Percentiles rank a stretch among this genome's conserved stretches.
Evolutionary conservation across 305 asterid genomes (phyloP).

Genomic region (Fraxinus floribunda): DNA sequence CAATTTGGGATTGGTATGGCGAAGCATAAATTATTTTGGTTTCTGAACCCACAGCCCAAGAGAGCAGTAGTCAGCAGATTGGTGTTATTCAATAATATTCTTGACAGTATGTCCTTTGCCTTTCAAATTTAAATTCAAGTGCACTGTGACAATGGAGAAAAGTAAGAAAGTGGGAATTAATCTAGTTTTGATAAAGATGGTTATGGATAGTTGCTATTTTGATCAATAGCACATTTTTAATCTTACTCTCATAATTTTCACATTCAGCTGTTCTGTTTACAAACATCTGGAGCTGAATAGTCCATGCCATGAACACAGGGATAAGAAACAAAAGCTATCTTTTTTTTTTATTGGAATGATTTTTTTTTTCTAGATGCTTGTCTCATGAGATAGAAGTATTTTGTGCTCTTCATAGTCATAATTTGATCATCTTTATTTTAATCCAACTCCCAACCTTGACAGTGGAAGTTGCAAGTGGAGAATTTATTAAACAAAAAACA

Average conservation of each 20-base stretch:
- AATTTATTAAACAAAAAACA: background rate
- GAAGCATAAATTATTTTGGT: background rate
- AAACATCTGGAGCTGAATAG: background rate
- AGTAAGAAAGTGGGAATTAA: background rate
- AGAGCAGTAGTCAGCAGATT: background rate
- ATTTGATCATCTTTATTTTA: background rate
- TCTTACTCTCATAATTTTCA: conserved; percentile 6
- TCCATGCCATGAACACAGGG: background rate
- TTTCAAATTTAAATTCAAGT: conserved; percentile 10
- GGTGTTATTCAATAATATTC: conserved; percentile 24
- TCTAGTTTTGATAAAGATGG: conserved; percentile 6
- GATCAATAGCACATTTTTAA: background rate
- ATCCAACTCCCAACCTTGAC: background rate
- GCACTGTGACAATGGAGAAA: background rate
- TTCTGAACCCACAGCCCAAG: background rate
- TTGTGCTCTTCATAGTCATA: background rate
- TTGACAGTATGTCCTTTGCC: conserved; percentile 40
- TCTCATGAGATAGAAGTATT: background rate
- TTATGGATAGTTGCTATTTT: background rate
- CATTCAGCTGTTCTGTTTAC: background rate
- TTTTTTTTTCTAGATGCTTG: background rate
- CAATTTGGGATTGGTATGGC: background rate
- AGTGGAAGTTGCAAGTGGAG: background rate
- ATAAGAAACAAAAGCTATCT: background rate
- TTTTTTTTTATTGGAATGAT: background rate